Evolutionary conservation across 768 basidiomycete genomes (phyloP), one percentile per base, ranked within the genome.

Genomic region (Rhizopogon sp.): DNA sequence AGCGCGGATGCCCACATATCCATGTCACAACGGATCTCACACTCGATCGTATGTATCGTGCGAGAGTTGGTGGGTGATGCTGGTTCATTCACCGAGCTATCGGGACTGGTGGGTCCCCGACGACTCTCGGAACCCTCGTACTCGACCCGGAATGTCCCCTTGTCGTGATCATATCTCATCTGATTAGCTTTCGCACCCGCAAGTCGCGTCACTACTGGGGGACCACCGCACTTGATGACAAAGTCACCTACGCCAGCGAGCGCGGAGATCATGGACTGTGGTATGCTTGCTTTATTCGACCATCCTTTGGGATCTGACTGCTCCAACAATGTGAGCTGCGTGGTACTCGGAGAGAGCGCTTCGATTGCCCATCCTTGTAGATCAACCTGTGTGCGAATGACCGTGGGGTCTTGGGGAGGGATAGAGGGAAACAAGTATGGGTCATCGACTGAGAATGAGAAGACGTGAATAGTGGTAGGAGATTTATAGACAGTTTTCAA

Each of bases 291-390:
- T 70, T 98, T 98, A 72, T 91, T 93, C 5, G 92, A 85, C 95
- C 96, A 98, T 44, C 94, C 94, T 70, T 95, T 92, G 6, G 94
- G 94, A 68, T 99, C 96, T 10, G 92, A 94, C 70, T 98, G 97
- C 64, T 98, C 96, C 5, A 99, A 80, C 1, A 99, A 75, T 0
- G 94, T 97, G 57, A 99, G 83, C 10, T 90, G 82, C 0, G 95
- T 97, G 2, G 97, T 98, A 2, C 85, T 98, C 0, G 96, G 97
- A 1, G 95, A 98, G 8, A 99, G 76, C 0, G 90, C 82, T 70
- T 98, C 96, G 62, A 99, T 93, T 1, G 96, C 91, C 91, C 95
- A 98, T 45, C 96, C 97, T 72, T 93, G 94, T n/a, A 99, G 76
- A 66, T 97, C 94, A n/a, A 96, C 87, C 68, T 98, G 95, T 0